Conservation (phyloP, 352 stramenopile genomes). For the Phytophthora sansomeana region DNA sequence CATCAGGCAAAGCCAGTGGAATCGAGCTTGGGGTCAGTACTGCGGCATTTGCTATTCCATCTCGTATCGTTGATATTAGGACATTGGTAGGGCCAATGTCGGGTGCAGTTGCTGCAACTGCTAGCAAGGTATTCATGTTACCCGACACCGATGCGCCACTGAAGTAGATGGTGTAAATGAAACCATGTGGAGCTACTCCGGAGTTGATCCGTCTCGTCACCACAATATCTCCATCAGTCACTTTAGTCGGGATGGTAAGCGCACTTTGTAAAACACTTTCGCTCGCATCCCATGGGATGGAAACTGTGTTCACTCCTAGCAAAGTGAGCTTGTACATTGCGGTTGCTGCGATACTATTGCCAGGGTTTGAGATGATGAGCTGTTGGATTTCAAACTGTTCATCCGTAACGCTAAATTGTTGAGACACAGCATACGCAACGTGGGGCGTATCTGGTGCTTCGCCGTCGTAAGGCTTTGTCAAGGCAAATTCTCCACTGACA, state of each 20-base stretch:
- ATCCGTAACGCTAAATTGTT: constrained; percentile 75
- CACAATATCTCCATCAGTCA: constrained; percentile 47
- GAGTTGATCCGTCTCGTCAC: constrained; percentile 61
- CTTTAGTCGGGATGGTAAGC: constrained; percentile 23
- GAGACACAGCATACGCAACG: constrained; percentile 63
- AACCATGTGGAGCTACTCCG: constrained; percentile 57
- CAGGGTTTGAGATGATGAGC: constrained; percentile 56
- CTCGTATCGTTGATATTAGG: constrained; percentile 32
- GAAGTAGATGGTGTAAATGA: constrained; percentile 84
- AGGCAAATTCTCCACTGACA: constrained; percentile 45
- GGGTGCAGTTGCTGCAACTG: constrained; percentile 3
- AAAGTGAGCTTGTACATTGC: constrained; percentile 59
- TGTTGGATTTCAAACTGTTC: constrained; percentile 80
- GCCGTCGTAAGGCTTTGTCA: constrained; percentile 61
- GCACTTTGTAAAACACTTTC: constrained; percentile 54
- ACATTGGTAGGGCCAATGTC: constrained; percentile 49
- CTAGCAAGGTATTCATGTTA: constrained; percentile 41
- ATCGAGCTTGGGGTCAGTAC: constrained; percentile 53
- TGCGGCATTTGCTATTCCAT: constrained; percentile 42
- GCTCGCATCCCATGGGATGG: constrained; percentile 67
- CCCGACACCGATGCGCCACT: constrained; percentile 52
- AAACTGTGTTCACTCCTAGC: constrained; percentile 30
- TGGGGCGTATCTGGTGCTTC: constrained; percentile 50
- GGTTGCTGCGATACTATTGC: constrained; percentile 40
- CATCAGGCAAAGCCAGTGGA: constrained; percentile 49